Evolutionary conservation across 371 early-diverging fungal species (phyloP).

Genomic region (Mortierella sp.): DNA sequence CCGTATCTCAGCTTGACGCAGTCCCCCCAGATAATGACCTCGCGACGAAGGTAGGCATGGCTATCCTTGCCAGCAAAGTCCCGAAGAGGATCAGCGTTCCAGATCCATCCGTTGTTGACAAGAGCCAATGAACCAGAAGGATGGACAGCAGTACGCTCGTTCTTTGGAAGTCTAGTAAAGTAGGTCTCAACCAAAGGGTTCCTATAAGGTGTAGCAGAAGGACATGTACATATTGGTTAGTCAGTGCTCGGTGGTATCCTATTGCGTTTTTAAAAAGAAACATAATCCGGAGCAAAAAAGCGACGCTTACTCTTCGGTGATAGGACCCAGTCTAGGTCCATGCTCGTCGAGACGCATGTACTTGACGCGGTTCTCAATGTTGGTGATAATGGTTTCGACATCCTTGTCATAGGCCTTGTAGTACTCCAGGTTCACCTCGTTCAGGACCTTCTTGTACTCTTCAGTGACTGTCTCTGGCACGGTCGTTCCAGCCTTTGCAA

Average conservation of each 20-base stretch:
- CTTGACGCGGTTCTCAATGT: conserved; percentile 82
- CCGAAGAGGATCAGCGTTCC: conserved; percentile 94
- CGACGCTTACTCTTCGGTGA: conserved; percentile 63
- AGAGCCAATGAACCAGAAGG: conserved; percentile 73
- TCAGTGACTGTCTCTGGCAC: conserved; percentile 49
- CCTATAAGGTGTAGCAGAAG: conserved; percentile 49
- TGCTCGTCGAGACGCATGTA: conserved; percentile 88
- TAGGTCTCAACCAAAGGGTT: conserved; percentile 91
- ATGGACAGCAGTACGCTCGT: conserved; percentile 61
- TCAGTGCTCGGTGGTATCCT: too few species aligned
- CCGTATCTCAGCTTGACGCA: conserved; percentile 98
- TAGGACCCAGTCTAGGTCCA: conserved; percentile 70
- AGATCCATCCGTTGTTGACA: conserved; percentile 99
- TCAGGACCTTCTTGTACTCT: conserved; percentile 67
- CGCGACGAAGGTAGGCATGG: conserved; percentile 90
- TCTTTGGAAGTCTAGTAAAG: conserved; percentile 83
- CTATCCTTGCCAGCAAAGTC: conserved; percentile 93
- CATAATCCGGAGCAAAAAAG: background rate
- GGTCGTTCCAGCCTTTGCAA: conserved; percentile 10
- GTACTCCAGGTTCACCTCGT: conserved; percentile 86
- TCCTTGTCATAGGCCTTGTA: conserved; percentile 92
- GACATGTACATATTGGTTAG: background rate
- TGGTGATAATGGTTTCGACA: conserved; percentile 75
- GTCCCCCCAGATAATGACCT: conserved; percentile 98
- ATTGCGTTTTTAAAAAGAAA: too few species aligned